Conservation (phyloP, 805 yeast species). For the Lipomyces sp. region DNA sequence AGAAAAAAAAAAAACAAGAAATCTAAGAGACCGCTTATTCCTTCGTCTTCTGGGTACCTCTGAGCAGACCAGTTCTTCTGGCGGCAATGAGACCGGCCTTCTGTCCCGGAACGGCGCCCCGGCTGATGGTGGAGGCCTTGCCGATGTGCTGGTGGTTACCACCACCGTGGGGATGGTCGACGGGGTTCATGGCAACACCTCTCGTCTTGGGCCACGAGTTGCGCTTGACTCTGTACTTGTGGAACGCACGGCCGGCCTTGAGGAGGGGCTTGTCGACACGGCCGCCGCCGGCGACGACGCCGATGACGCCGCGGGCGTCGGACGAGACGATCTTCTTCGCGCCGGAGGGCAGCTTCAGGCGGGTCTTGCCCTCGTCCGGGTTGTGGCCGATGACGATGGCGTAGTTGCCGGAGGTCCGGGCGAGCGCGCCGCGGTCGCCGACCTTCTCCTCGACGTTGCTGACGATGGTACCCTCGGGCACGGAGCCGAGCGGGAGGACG, state of each 20-base stretch:
- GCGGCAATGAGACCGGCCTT: conserved; percentile 99
- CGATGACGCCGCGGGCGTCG: conserved; percentile 98
- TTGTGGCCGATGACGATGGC: conserved; percentile 98
- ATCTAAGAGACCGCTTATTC: conserved; percentile 48
- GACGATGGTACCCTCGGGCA: conserved; percentile 99
- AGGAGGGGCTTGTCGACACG: conserved; percentile 99
- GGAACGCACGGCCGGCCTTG: conserved; percentile 99
- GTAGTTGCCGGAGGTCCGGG: conserved; percentile 99
- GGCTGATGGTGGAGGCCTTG: conserved; percentile 97
- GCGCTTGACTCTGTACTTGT: conserved; percentile 99
- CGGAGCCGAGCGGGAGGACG: conserved; percentile 92
- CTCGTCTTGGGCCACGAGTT: conserved; percentile 99
- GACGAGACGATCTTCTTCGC: conserved; percentile 95
- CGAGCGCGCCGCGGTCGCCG: conserved; percentile 99
- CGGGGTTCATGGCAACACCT: conserved; percentile 99
- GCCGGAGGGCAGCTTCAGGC: conserved; percentile 99
- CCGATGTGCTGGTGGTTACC: conserved; percentile 99
- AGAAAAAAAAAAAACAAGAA: too few relatives aligned
- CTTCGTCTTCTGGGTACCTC: conserved; percentile 97
- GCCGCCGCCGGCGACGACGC: conserved; percentile 99
- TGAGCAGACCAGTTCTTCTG: conserved; percentile 99
- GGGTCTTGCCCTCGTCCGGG: conserved; percentile 98
- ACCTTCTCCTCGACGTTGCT: conserved; percentile 98
- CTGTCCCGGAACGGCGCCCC: conserved; percentile 99
- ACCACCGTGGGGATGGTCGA: conserved; percentile 99